Evolutionary conservation across 75 land plant genomes (phyloP).

Genomic region (Cryptomeria japonica): DNA sequence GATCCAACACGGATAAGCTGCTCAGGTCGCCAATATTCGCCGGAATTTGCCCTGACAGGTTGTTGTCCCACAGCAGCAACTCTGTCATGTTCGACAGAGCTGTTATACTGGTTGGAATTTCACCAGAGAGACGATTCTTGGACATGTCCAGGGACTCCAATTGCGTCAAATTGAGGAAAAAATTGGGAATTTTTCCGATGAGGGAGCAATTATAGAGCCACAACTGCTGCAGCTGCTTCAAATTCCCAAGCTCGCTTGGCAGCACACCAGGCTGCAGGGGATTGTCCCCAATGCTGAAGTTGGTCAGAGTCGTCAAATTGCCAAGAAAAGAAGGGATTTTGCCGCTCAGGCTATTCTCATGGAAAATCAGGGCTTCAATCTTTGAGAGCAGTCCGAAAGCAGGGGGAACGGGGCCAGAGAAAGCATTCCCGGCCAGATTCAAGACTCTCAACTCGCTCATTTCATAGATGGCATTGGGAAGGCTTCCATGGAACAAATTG

Average conservation of each 20-base stretch:
- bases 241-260: background rate
- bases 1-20: slow-evolving; percentile 5
- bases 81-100: slow-evolving; percentile 24
- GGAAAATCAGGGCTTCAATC: background rate
- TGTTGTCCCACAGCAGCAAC: slow-evolving; percentile 39
- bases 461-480: background rate
- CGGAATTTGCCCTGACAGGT: slow-evolving; percentile 50
- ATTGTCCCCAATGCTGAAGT: background rate
- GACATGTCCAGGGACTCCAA: slow-evolving; percentile 41
- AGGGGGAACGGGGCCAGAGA: too few species aligned
- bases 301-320: background rate
- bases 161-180: slow-evolving; percentile 6
- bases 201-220: background rate
- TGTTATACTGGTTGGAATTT: slow-evolving; percentile 1
- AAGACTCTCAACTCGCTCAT: too few species aligned
- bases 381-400: background rate
- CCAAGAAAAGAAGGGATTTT: background rate
- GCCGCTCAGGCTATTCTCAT: background rate
- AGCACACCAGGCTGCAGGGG: background rate
- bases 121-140: slow-evolving; percentile 20
- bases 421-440: too few species aligned
- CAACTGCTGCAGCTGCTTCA: background rate
- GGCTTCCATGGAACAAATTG: background rate
- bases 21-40: slow-evolving; percentile 30
- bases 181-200: background rate